Evolutionary conservation across 164 flowering plant genomes (phyloP).

Genomic region (Sedum album): DNA sequence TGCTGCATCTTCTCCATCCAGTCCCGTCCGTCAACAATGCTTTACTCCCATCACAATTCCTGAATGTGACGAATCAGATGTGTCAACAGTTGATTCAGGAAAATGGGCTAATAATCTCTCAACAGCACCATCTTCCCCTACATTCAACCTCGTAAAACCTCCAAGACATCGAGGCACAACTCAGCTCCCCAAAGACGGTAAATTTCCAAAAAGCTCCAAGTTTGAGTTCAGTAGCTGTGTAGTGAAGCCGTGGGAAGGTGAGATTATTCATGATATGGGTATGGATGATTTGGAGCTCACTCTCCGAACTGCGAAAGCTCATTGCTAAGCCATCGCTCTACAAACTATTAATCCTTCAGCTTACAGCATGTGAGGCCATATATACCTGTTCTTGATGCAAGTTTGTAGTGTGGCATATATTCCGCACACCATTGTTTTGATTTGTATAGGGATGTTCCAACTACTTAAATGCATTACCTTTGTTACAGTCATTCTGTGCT

Average conservation of each 20-base stretch:
- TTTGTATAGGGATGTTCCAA: background rate
- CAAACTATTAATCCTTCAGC: no score
- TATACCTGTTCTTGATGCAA: no score
- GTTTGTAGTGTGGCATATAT: background rate
- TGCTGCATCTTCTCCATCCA: conserved; percentile 83
- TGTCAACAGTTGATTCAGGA: conserved; percentile 69
- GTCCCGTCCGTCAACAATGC: conserved; percentile 58
- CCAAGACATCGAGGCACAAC: conserved; percentile 22
- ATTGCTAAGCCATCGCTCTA: conserved; percentile 11
- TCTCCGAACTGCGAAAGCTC: conserved; percentile 21
- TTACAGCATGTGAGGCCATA: no score
- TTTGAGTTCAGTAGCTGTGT: conserved; percentile 60
- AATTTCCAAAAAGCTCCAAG: conserved; percentile 36
- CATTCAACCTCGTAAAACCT: conserved; percentile 67
- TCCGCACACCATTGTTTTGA: background rate
- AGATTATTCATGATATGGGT: conserved; percentile 72
- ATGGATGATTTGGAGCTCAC: conserved; percentile 69
- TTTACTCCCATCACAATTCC: conserved; percentile 54
- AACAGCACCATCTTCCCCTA: conserved; percentile 65
- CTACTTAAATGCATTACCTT: no score
- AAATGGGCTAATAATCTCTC: conserved; percentile 65
- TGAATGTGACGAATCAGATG: conserved; percentile 80
- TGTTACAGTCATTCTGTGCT: no score
- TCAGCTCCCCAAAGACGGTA: conserved; percentile 13
- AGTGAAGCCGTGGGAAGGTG: conserved; percentile 92